Conservation (phyloP, 129 eudicot species). For the Chrysanthemum seticuspe region DNA sequence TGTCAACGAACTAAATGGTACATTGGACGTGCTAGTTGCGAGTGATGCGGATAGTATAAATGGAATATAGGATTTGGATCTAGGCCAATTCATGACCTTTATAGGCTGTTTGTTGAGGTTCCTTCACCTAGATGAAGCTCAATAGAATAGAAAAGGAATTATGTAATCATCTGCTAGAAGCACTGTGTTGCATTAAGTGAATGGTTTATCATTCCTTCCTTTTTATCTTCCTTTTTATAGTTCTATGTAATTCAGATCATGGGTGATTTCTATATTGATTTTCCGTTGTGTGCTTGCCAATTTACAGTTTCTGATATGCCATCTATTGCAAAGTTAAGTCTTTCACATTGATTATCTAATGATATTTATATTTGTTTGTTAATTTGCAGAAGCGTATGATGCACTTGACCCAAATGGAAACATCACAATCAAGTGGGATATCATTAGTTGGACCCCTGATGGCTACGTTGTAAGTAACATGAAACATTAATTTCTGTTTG, state of each 20-base stretch:
- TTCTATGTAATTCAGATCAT: background rate
- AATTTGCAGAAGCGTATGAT: conserved; percentile 83
- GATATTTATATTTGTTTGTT: conserved; percentile 14
- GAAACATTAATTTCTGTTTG: background rate
- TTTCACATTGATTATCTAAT: background rate
- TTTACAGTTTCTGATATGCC: too few relatives aligned
- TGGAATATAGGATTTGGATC: too few relatives aligned
- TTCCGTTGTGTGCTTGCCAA: background rate
- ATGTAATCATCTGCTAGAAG: conserved; percentile 4
- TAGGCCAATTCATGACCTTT: too few relatives aligned
- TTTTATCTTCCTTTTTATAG: background rate
- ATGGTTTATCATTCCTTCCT: background rate
- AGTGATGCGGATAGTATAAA: too few relatives aligned
- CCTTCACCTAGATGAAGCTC: too few relatives aligned
- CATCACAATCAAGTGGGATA: conserved; percentile 91
- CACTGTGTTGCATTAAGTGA: background rate
- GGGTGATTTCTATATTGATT: background rate
- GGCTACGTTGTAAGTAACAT: conserved; percentile 81
- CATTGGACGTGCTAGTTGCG: background rate
- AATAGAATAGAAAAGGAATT: too few relatives aligned
- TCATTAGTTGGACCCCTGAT: conserved; percentile 88
- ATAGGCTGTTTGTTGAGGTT: too few relatives aligned
- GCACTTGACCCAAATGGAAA: conserved; percentile 90
- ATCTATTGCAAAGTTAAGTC: background rate
- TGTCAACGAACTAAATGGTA: background rate